Conservation (phyloP, 1,139 yeast species). For the Yamadazyma triangularis region DNA sequence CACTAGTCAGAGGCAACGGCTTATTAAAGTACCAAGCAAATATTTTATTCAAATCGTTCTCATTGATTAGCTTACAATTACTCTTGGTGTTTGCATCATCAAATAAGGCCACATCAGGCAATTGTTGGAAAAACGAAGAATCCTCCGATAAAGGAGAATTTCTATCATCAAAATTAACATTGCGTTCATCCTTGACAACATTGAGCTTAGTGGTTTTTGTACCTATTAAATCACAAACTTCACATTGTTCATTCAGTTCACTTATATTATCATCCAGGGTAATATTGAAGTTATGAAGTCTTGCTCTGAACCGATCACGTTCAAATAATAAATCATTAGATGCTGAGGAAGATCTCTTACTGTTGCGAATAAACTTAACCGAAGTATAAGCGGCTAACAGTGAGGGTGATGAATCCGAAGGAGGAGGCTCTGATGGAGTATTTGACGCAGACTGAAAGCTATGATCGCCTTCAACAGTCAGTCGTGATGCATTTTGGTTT, state of each 20-base stretch:
- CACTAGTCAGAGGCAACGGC: slow-evolving; percentile 61
- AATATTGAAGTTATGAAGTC: slow-evolving; percentile 32
- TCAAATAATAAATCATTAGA: slow-evolving; percentile 42
- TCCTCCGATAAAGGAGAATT: slow-evolving; percentile 23
- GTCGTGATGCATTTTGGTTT: no score
- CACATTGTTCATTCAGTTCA: slow-evolving; percentile 19
- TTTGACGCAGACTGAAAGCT: neutral
- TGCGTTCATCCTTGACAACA: slow-evolving; percentile 11
- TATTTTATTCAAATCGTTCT: slow-evolving; percentile 26
- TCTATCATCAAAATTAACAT: slow-evolving; percentile 1
- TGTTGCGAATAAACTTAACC: slow-evolving; percentile 3
- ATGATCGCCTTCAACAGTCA: no score
- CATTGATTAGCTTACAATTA: slow-evolving; percentile 20
- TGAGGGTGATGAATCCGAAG: neutral
- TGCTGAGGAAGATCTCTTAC: slow-evolving; percentile 37
- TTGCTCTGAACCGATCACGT: slow-evolving; percentile 41
- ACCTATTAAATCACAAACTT: slow-evolving; percentile 36
- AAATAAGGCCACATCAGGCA: slow-evolving; percentile 6
- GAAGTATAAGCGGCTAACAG: neutral
- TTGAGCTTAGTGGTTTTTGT: slow-evolving; percentile 36
- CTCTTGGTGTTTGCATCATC: slow-evolving; percentile 2
- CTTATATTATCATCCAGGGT: neutral
- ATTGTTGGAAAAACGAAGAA: slow-evolving; percentile 12
- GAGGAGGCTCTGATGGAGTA: neutral
- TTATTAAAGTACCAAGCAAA: slow-evolving; percentile 46